These are phyloP conservation scores for Psilocybe cubensis DNA, from an alignment of 768 basidiomycete species.

Conservation along the genomic window DNA sequence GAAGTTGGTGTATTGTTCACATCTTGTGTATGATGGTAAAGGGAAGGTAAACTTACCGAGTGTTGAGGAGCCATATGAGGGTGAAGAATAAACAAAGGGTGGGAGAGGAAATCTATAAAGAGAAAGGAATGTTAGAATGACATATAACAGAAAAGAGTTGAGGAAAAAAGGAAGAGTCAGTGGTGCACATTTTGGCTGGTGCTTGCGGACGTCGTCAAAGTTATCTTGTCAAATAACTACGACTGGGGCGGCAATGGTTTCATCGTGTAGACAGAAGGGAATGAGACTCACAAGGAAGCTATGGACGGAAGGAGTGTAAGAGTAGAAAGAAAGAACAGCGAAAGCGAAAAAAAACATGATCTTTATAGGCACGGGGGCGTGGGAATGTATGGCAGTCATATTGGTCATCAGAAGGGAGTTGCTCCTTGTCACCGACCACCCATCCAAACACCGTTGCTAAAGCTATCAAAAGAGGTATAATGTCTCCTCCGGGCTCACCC, in stretches of 20 bases:
- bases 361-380: slow-evolving; percentile 26
- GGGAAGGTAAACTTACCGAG: slow-evolving; percentile 16
- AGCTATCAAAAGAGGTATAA: slow-evolving; percentile 41
- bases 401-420: slow-evolving; percentile 31
- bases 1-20: slow-evolving; percentile 48
- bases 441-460: slow-evolving; percentile 15
- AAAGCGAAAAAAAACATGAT: slow-evolving; percentile 23
- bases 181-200: slow-evolving; percentile 71
- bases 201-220: slow-evolving; percentile 70
- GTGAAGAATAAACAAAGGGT: background rate
- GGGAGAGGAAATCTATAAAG: slow-evolving; percentile 4
- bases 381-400: slow-evolving; percentile 28
- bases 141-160: slow-evolving; percentile 4
- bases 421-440: slow-evolving; percentile 26
- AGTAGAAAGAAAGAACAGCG: slow-evolving; percentile 1
- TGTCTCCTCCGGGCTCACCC: slow-evolving; percentile 62
- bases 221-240: slow-evolving; percentile 44
- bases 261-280: slow-evolving; percentile 43
- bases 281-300: background rate
- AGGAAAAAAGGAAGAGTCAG: slow-evolving; percentile 44
- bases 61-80: background rate
- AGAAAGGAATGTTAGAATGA: slow-evolving; percentile 7
- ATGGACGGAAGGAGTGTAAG: slow-evolving; percentile 5
- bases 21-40: slow-evolving; percentile 35
- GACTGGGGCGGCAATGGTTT: slow-evolving; percentile 81